Percentiles rank a stretch among this genome's conserved stretches.
Evolutionary conservation across 2,329 filamentous ascomycete species (phyloP).

Genomic region (Byssochlamys sp.): DNA sequence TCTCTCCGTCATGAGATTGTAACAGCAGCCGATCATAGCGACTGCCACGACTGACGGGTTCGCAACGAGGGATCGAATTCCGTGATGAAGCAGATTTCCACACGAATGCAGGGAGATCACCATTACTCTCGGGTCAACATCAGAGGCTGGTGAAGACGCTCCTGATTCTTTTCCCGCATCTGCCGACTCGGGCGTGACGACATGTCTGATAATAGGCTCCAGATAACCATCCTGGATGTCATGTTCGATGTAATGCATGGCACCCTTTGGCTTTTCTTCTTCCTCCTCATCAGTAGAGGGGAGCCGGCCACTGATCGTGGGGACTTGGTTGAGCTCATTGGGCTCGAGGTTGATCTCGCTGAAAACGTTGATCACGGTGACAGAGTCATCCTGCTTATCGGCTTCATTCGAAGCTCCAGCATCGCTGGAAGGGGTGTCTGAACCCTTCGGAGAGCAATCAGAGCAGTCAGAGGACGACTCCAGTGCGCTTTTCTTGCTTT

Average conservation of each 20-base stretch:
- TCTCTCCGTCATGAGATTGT: slow-evolving; percentile 88
- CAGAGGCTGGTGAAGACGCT: neutral
- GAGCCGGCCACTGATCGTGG: slow-evolving; percentile 5
- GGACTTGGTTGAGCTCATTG: slow-evolving; percentile 16
- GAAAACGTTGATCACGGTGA: slow-evolving; percentile 22
- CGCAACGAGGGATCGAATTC: slow-evolving; percentile 71
- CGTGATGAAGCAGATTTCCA: slow-evolving; percentile 92
- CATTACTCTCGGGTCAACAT: slow-evolving; percentile 48
- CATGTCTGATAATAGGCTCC: slow-evolving; percentile 29
- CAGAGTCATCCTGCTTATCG: slow-evolving; percentile 14
- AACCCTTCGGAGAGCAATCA: slow-evolving; percentile 4
- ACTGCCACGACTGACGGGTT: slow-evolving; percentile 82
- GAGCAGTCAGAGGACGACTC: slow-evolving; percentile 1
- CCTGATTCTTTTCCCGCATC: neutral
- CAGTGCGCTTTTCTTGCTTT: slow-evolving; percentile 8
- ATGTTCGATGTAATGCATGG: slow-evolving; percentile 37
- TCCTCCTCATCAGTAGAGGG: slow-evolving; percentile 3
- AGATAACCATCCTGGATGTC: slow-evolving; percentile 36
- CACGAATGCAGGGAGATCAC: slow-evolving; percentile 94
- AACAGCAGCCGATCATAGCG: slow-evolving; percentile 94
- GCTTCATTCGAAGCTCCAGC: neutral
- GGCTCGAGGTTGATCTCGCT: slow-evolving; percentile 24
- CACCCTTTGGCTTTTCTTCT: slow-evolving; percentile 17
- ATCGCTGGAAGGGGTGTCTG: neutral
- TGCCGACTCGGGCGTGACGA: slow-evolving; percentile 15